Evolutionary conservation across 2,329 filamentous ascomycete species (phyloP).

Genomic region (Stagonosporopsis chrysanthemi): DNA sequence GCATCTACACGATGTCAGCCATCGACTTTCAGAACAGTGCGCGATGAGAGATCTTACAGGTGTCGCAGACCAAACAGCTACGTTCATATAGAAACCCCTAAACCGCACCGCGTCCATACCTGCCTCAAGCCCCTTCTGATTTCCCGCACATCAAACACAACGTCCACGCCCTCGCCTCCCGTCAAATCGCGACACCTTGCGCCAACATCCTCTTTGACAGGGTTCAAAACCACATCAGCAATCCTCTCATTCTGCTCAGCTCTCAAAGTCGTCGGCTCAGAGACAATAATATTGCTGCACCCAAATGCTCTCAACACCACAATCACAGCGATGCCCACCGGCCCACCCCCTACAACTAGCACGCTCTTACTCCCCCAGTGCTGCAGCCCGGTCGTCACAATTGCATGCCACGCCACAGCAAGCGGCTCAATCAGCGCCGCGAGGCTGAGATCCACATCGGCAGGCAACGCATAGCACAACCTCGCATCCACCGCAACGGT

Average conservation of each 20-base stretch:
- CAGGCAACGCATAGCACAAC: conserved; percentile 33
- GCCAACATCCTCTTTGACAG: conserved; percentile 37
- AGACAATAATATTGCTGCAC: conserved; percentile 34
- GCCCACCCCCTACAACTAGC: conserved; percentile 40
- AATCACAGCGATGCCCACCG: conserved; percentile 35
- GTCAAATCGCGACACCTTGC: conserved; percentile 38
- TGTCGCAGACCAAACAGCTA: conserved; percentile 42
- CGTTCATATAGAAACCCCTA: conserved; percentile 43
- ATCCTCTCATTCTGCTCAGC: conserved; percentile 33
- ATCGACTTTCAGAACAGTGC: not conserved
- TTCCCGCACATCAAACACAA: conserved; percentile 48
- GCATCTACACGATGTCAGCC: conserved; percentile 30
- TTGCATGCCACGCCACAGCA: conserved; percentile 43
- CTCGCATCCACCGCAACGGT: conserved; percentile 32
- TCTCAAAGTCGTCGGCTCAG: conserved; percentile 33
- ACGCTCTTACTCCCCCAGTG: conserved; percentile 26
- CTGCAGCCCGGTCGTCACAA: conserved; percentile 14
- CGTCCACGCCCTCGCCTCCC: conserved; percentile 40
- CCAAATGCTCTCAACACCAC: conserved; percentile 31
- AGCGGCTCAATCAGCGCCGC: conserved; percentile 42
- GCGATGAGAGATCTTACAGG: conserved; percentile 29
- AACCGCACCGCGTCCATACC: conserved; percentile 41
- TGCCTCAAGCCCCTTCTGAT: conserved; percentile 39
- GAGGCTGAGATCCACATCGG: conserved; percentile 32
- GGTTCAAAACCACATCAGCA: conserved; percentile 39